A percentile compares a stretch with the other conserved stretches of the same genome.
Evolutionary conservation across 768 basidiomycete species (phyloP).

Genomic region (Neoboletus magnificus): DNA sequence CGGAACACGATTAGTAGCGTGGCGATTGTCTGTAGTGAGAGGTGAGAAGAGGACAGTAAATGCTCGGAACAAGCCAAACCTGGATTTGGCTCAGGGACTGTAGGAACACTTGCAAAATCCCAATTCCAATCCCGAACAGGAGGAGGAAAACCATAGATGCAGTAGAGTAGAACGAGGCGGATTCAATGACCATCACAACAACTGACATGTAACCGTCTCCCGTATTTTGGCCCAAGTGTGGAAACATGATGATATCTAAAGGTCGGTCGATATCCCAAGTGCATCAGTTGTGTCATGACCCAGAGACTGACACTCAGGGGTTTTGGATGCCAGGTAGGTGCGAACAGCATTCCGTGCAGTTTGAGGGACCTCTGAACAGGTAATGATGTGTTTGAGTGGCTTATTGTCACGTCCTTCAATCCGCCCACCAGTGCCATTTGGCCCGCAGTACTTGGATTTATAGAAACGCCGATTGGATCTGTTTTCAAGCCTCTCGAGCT

Average conservation of each 20-base stretch:
- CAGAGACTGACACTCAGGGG: too few species aligned
- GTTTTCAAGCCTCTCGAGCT: too few species aligned
- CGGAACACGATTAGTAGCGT: constrained; percentile 6
- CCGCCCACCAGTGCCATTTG: too few species aligned
- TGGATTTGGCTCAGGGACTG: constrained; percentile 29
- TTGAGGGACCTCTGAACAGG: too few species aligned
- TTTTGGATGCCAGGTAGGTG: too few species aligned
- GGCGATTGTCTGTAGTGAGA: neutral
- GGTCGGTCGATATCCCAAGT: too few species aligned
- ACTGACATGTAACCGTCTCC: constrained; percentile 30
- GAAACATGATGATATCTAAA: constrained; percentile 8
- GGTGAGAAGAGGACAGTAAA: neutral
- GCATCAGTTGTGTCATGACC: too few species aligned
- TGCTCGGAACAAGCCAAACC: constrained; percentile 5
- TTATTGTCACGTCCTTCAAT: too few species aligned
- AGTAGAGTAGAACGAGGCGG: constrained; percentile 29
- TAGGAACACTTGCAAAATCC: constrained; percentile 30
- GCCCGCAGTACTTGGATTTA: too few species aligned
- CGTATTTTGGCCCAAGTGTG: constrained; percentile 21
- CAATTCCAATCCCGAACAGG: constrained; percentile 19
- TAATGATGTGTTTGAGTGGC: too few species aligned
- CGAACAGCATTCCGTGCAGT: too few species aligned
- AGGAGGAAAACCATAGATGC: constrained; percentile 30
- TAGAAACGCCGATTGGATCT: too few species aligned
- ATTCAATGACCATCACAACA: constrained; percentile 36